Evolutionary conservation across 2,329 filamentous ascomycete species (phyloP).

Genomic region (Thelonectria blattea): DNA sequence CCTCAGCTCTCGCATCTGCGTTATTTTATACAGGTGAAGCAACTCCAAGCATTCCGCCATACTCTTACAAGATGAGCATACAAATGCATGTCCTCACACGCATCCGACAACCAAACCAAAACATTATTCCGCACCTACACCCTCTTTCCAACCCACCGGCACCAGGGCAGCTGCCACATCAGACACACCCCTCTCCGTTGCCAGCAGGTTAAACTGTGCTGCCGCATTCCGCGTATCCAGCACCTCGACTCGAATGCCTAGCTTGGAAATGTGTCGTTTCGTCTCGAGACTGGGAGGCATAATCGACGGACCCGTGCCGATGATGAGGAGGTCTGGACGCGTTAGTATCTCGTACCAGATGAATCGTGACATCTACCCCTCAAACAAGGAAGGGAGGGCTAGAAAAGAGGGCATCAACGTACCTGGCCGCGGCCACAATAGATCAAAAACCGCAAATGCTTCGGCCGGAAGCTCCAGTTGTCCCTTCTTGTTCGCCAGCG

Average conservation of each 20-base stretch:
- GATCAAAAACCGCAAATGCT: constrained; percentile 75
- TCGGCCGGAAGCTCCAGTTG: constrained; percentile 78
- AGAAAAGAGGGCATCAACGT: constrained; percentile 40
- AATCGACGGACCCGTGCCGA: constrained; percentile 83
- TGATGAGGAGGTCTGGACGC: constrained; percentile 76
- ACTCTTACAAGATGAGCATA: constrained; percentile 9
- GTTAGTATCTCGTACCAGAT: constrained; percentile 17
- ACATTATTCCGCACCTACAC: constrained; percentile 47
- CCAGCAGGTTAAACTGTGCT: constrained; percentile 91
- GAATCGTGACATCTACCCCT: background rate
- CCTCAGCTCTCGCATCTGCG: background rate
- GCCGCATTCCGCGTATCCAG: constrained; percentile 93
- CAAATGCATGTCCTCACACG: constrained; percentile 3
- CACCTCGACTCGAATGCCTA: constrained; percentile 87
- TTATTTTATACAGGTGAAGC: background rate
- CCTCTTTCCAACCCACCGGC: constrained; percentile 81
- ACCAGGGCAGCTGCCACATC: constrained; percentile 88
- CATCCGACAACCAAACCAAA: background rate
- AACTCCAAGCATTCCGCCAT: background rate
- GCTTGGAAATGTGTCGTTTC: constrained; percentile 70
- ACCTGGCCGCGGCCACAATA: constrained; percentile 92
- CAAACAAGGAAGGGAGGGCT: background rate
- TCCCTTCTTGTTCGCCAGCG: constrained; percentile 75
- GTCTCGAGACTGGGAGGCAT: constrained; percentile 78
- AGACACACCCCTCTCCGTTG: constrained; percentile 87